Base-by-base conservation (phyloP, 2,329 filamentous ascomycete genomes). In the Talaromyces islandicus region DNA sequence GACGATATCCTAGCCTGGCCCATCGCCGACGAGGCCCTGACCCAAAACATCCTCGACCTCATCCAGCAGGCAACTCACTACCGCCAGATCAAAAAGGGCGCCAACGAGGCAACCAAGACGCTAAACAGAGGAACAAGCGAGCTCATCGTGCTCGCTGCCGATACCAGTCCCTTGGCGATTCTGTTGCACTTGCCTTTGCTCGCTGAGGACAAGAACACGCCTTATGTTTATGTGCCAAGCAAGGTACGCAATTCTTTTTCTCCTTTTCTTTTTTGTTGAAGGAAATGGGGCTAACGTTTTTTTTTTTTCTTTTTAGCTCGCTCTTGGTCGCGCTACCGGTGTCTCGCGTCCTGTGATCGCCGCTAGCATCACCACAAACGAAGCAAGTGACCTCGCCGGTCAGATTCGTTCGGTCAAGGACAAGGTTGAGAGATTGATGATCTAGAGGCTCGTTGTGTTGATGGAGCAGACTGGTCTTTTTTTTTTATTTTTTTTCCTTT, bases 391-490 rank as follows among this genome's bases (percentile, higher is more conserved):
- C 77, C 83, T 97, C 62, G 90, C 88, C 77, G 85, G 85, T 71
- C 91, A 95, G 83, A 97, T 97, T 77, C 85, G 89, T 69, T 83
- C 87, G 66, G 83, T 97, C 72, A 95, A 93, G 83, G 90, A 95
- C 79, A 95, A 96, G 86, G 90, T 97, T 59, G 93, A 97, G 84
- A 86, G 92, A 70, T 84, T 97, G 68, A 92, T 93, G 82, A 96
- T 97, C 80, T 97, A 88, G 85, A 29, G 32, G 60, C 38, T 38
- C 24, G 58, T n/a, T 38, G 35, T 14, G 35, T 38, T 14, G 14
- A 38, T 38, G 35, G 35, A 17, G 12, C 14, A 17, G 14, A n/a
- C 35, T 38, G 35, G 27, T 54, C 52, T 19, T 54, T 25, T 54
- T 54, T 54, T 54, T 12, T 30, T 29, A 7, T 54, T 30, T 21